Evolutionary conservation across 495 filamentous ascomycete species (phyloP), one percentile per base, ranked within the genome.

Genomic region (Niebla homalea): DNA sequence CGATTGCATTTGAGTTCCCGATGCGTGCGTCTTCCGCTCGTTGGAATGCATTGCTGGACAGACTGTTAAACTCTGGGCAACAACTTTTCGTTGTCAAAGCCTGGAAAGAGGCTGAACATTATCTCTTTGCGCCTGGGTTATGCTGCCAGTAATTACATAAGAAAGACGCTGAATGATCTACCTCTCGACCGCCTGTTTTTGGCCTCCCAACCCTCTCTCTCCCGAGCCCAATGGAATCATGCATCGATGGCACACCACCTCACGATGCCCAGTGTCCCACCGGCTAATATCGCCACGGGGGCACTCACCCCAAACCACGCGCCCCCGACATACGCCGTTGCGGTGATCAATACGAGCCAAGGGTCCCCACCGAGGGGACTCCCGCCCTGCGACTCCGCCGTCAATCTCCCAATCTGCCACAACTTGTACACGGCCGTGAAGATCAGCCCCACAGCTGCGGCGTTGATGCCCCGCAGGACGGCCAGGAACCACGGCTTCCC

Each of bases 391-490:
- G 55, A 49, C 20, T 59, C 40, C 35, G 74, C 61, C 18, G 74
- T 80, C 41, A 90, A 60, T 60, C 78, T 86, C 0, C 87, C 87
- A 54, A 88, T 83, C 65, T 83, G 68, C 79, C 84, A 89, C 20
- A 93, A 72, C 26, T 84, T 68, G 54, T 93, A 90, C n/a, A 93
- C 86, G 16, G 87, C 86, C 15, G 85, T 88, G 55, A 84, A 93
- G 5, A 90, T 82, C 53, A 90, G 53, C 0, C 87, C 86, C 0
- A 89, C 81, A 0, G 86, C 87, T 0, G 76, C 71, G 0, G 87
- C 85, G 62, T 89, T 89, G 8, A 89, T 62, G 0, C 87, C 86
- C 12, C 84, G 60, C 48, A 90, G 56, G 12, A 75, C 60, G 12
- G 74, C 67, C 44, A 71, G 69, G 11, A 89, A 75, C 60, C 66